Evolutionary conservation across 2,329 filamentous ascomycete genomes (phyloP).

Genomic region (Hypoxylon sp.): DNA sequence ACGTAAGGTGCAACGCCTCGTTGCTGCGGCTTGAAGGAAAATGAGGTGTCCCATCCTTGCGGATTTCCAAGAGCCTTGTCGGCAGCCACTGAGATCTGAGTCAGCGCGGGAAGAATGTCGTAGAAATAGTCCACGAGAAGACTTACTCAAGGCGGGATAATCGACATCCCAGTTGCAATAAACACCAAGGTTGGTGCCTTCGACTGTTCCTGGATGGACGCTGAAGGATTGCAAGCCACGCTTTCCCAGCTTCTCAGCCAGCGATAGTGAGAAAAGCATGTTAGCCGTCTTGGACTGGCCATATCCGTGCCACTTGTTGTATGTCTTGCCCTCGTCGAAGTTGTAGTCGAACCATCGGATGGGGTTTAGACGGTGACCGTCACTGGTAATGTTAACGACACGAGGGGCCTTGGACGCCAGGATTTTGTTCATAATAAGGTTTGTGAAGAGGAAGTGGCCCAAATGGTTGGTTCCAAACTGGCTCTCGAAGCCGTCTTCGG

Average conservation of each 20-base stretch:
- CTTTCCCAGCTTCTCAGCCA: conserved; percentile 38
- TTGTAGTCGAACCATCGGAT: conserved; percentile 61
- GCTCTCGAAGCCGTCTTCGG: conserved; percentile 59
- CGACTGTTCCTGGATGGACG: conserved; percentile 47
- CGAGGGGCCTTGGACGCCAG: conserved; percentile 50
- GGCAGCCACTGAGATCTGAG: conserved; percentile 2
- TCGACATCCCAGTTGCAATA: conserved; percentile 10
- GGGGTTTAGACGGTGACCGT: conserved; percentile 60
- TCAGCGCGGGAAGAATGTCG: background rate
- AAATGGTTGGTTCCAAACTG: conserved; percentile 58
- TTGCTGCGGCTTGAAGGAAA: conserved; percentile 2
- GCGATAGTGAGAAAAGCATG: conserved; percentile 47
- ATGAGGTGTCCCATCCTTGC: conserved; percentile 4
- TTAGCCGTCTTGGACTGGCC: conserved; percentile 58
- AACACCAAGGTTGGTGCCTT: background rate
- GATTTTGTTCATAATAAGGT: conserved; percentile 55
- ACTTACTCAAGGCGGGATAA: conserved; percentile 5
- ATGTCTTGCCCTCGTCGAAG: conserved; percentile 54
- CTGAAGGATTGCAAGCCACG: conserved; percentile 50
- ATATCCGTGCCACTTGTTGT: conserved; percentile 55
- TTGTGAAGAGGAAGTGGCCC: conserved; percentile 59
- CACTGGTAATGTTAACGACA: conserved; percentile 61
- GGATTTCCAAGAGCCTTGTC: conserved; percentile 9
- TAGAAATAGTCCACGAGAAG: background rate
- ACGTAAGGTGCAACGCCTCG: conserved; percentile 1